Evolutionary conservation across 331 rosid species (phyloP), one percentile per base, ranked within the genome.

Genomic region (Malus hybrid): DNA sequence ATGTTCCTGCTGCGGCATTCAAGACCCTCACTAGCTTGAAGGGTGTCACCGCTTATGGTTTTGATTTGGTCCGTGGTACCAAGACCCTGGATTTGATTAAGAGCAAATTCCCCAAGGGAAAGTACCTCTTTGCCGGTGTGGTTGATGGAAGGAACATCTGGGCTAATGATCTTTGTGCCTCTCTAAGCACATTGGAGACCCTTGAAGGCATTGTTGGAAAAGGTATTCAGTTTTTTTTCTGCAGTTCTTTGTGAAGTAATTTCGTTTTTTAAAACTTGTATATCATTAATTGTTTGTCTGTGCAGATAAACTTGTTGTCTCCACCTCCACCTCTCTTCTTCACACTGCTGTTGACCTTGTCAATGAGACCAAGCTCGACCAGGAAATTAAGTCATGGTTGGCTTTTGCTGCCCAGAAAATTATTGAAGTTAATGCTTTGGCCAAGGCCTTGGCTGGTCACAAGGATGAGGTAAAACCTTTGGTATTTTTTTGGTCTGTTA

Each of bases 141-240:
- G 99, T 94, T 74, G 99, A 94, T 90, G 99, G 99, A 83, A 92
- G 99, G 87, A 94, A 94, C 85, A 94, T 94, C 64, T 95, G 99
- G 99, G 97, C 99, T 36, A 95, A 92, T 65, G 93, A 95, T 76
- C 97, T 92, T 67, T 78, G 86, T 77, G 75, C 91, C 74, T 90
- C 99, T 68, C 86, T 92, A 64, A 55, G 72, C 33, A 90, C 91
- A 62, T 78, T 95, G 66, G 14, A 83, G 57, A n/a, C 68, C 61
- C 96, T 95, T 42, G 92, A 83, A 77, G 82, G 87, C 77, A 70
- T 89, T 76, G 97, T 89, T 30, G 99, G 99, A 74, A 90, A 95
- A 89, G 99, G 99, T 92, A 79, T 52, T 13, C 39, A 28, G 57
- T 39, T 18, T 6, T 52, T 55, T 66, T 46, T 28, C 14, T 34